Base-by-base conservation (phyloP, 805 yeast species). In the Schizosaccharomyces osmophilus region DNA sequence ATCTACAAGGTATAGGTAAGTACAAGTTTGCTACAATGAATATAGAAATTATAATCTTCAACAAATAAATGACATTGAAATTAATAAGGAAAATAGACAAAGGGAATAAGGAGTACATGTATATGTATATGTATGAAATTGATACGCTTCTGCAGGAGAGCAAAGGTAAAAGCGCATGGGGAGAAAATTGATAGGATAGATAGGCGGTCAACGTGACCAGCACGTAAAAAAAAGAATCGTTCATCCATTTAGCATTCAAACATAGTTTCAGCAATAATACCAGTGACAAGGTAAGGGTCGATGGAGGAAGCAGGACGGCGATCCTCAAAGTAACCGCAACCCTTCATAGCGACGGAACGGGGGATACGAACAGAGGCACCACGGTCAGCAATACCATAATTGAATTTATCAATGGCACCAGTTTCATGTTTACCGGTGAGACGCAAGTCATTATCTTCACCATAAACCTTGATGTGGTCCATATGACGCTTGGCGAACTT, bases 221-320 rank as follows among this genome's bases (percentile, higher is more conserved):
- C 36, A 51, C 36, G n/a, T 9, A 24, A 26, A 22, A 51, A 11
- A 24, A 51, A 5, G 24, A 22, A 29, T n/a, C 19, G 24, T 17
- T 24, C 26, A 15, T 9, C 26, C 22, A 29, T 29, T 29, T 51
- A 51, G 13, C 15, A 29, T 29, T 51, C 67, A 61, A 64, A 65
- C 59, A 93, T 83, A 68, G 97, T 90, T 80, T 93, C 98, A 69
- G 85, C 85, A 83, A 93, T 87, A 73, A 93, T 88, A 80, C 97
- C 98, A 62, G 97, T 89, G 67, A 93, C 97, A 75, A 90, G 82
- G 79, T 93, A 93, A 68, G 98, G 97, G 76, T 93, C 98, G 70
- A 93, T 93, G 84, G 93, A 93, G 65, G 97, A 89, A 67, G 98
- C 98, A 63, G 98, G 98, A 80, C 98, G 87, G 81, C 98, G 87